Conservation (phyloP, 2,329 filamentous ascomycete species). For the Proliferodiscus dingleyae region DNA sequence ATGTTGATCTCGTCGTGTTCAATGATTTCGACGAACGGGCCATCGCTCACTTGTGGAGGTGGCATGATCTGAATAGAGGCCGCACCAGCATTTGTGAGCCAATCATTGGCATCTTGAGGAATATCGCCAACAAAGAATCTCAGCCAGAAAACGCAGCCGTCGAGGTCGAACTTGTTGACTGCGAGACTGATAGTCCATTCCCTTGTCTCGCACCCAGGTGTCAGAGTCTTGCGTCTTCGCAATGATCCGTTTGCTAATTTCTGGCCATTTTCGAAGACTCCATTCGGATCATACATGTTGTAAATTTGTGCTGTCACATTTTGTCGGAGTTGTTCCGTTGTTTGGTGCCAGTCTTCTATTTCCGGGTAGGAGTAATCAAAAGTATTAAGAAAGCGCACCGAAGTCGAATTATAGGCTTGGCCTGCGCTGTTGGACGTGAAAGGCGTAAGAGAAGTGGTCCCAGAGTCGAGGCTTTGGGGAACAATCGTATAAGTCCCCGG, state of each 20-base stretch:
- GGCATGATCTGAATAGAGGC: slow-evolving; percentile 25
- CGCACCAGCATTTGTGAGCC: slow-evolving; percentile 13
- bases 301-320: slow-evolving; percentile 58
- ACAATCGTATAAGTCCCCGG: slow-evolving; percentile 27
- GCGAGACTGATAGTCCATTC: slow-evolving; percentile 22
- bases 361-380: slow-evolving; percentile 16
- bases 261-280: slow-evolving; percentile 3
- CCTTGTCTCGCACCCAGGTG: slow-evolving; percentile 3
- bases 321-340: slow-evolving; percentile 50
- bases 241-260: not conserved
- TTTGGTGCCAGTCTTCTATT: slow-evolving; percentile 45
- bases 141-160: slow-evolving; percentile 21
- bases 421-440: slow-evolving; percentile 38
- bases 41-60: slow-evolving; percentile 7
- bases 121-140: slow-evolving; percentile 22
- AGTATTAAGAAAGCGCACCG: slow-evolving; percentile 33
- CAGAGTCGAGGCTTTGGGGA: not conserved
- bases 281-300: slow-evolving; percentile 38
- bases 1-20: slow-evolving; percentile 23
- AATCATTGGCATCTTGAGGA: slow-evolving; percentile 19
- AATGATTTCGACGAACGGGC: slow-evolving; percentile 8
- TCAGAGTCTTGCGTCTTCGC: not conserved
- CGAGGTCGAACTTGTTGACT: slow-evolving; percentile 25
- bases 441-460: slow-evolving; percentile 32
- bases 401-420: slow-evolving; percentile 42